Base-by-base conservation (phyloP, 208 protist species). In the Crithidia mellificae region DNA sequence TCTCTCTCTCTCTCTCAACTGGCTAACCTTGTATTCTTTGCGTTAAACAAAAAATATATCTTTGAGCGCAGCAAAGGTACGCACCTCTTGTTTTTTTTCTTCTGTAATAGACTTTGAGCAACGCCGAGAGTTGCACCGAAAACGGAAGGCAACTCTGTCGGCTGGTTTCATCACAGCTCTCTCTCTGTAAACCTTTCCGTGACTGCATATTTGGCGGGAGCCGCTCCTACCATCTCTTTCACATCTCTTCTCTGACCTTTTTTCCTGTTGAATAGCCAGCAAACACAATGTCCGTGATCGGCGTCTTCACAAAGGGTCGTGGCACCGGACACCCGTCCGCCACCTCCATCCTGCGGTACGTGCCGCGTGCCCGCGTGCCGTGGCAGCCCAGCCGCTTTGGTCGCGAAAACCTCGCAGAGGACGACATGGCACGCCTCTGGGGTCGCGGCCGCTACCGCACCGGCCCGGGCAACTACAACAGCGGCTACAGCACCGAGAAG, bases 301-400 rank as follows among this genome's bases (percentile, higher is more conserved):
- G 87, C 44, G 84, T 96, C 25, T 94, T 94, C 51, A 80, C 63
- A 3, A 92, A 90, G 51, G 88, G 88, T 24, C 74, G 83, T 14
- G 63, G 78, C 19, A 71, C 74, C 50, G 88, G 85, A 5, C 88
- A 94, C 72, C 74, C 79, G 8, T 71, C 72, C 22, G 88, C 78
- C 43, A 88, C 77, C 12, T 77, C 79, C 27, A 80, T 96, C 57
- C 78, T 93, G 32, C 82, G 83, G 52, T 96, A 96, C 77, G 80
- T 96, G 32, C 89, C 89, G 1, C 86, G 88, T n/a, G 72, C 92
- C 4, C 88, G 92, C 20, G 87, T 92, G 58, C 89, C 92, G 50
- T 96, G 85, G 84, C 87, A 93, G 78, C 92, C 92, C 6, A 94
- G 87, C 57, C 85, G 83, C 63, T 94, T 96, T 65, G 74, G 75